Base-by-base conservation (phyloP, 139 green algal species). In the Closterium sp. region DNA sequence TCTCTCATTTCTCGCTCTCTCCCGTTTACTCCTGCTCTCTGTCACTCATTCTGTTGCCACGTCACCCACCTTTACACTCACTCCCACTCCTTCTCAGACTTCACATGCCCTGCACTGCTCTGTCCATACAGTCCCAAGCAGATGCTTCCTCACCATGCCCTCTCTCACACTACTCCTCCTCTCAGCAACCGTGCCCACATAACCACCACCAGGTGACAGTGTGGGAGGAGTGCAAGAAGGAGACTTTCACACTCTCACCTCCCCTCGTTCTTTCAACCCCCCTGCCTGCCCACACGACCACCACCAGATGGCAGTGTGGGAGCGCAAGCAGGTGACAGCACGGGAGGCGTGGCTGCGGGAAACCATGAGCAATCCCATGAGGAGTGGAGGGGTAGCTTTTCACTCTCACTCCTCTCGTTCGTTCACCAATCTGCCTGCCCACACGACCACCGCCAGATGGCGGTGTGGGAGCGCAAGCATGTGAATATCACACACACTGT, bases 121-220 rank as follows among this genome's bases (percentile, higher is more conserved):
- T n/a, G n/a, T n/a, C n/a, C n/a, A n/a, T n/a, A n/a, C n/a, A n/a
- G n/a, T n/a, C n/a, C n/a, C n/a, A n/a, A n/a, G n/a, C n/a, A n/a
- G n/a, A n/a, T n/a, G n/a, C n/a, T n/a, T n/a, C n/a, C n/a, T n/a
- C n/a, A n/a, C n/a, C n/a, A 36, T 7, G 28, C 87, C 32, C 87
- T 90, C 87, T 43, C 31, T 89, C 28, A 84, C 86, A 84, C 86
- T 89, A 25, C 30, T 28, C 31, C 86, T 89, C 86, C n/a, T n/a
- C n/a, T n/a, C n/a, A n/a, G n/a, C n/a, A n/a, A n/a, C n/a, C n/a
- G n/a, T n/a, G n/a, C n/a, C n/a, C n/a, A n/a, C n/a, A n/a, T n/a
- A n/a, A n/a, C n/a, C n/a, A n/a, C n/a, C n/a, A n/a, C n/a, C n/a
- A n/a, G n/a, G n/a, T n/a, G n/a, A n/a, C n/a, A n/a, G n/a, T n/a